Evolutionary conservation across 805 yeast genomes (phyloP).

Genomic region (Citeromyces nyonsensis): DNA sequence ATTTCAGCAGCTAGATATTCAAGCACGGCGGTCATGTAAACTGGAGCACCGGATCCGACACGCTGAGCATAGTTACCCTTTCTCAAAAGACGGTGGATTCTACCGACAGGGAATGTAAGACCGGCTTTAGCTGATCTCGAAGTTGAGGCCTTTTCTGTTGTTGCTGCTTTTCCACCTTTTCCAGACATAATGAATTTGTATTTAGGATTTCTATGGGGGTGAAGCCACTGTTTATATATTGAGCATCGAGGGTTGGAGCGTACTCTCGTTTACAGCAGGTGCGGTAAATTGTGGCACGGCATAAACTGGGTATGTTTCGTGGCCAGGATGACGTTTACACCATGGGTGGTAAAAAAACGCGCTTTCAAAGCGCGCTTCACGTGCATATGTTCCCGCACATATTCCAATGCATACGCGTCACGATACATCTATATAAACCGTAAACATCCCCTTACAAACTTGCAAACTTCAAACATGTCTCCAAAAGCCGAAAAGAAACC

Average conservation of each 20-base stretch:
- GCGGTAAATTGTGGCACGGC: neutral
- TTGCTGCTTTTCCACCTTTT: constrained; percentile 89
- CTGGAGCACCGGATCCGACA: constrained; percentile 99
- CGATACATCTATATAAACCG: no score
- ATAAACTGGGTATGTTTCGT: constrained; percentile 2
- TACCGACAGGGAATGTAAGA: constrained; percentile 98
- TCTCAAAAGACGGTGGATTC: constrained; percentile 94
- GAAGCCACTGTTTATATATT: no score
- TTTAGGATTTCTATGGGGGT: constrained; percentile 1
- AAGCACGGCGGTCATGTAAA: constrained; percentile 89
- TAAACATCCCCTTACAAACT: neutral
- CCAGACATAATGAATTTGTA: constrained; percentile 27
- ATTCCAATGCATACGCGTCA: constrained; percentile 1
- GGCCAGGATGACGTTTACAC: constrained; percentile 2
- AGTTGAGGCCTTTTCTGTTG: constrained; percentile 90
- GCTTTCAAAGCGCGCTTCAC: constrained; percentile 1
- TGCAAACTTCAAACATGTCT: constrained; percentile 32
- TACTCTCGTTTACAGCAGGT: no score
- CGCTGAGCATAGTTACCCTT: constrained; percentile 97
- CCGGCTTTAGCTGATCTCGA: constrained; percentile 98
- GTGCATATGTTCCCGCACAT: constrained; percentile 1
- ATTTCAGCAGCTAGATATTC: constrained; percentile 97
- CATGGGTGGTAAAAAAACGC: neutral
- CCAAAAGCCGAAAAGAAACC: constrained; percentile 47
- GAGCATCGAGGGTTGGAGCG: no score